These are phyloP conservation scores for Bretschneidera sinensis DNA, from an alignment of 345 rosid species.

Conservation along the genomic window DNA sequence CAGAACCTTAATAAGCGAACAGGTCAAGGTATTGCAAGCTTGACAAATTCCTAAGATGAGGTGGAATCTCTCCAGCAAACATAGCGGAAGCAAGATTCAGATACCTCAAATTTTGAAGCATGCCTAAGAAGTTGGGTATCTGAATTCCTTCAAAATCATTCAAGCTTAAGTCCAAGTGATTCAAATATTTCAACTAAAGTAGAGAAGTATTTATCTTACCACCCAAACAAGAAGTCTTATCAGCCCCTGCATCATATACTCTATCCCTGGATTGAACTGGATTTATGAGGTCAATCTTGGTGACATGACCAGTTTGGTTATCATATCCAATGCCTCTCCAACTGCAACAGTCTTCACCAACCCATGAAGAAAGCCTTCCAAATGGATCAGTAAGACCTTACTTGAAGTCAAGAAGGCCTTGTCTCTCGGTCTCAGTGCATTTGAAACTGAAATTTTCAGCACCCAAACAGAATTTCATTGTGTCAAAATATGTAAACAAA, in stretches of 20 bases:
- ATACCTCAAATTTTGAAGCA: too few relatives aligned
- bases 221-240: constrained; percentile 22
- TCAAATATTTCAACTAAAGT: constrained; percentile 12
- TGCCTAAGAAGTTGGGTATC: too few relatives aligned
- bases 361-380: constrained; percentile 24
- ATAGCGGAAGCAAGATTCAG: constrained; percentile 30
- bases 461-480: too few relatives aligned
- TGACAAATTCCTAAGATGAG: constrained; percentile 24
- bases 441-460: too few relatives aligned
- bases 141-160: too few relatives aligned
- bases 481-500: too few relatives aligned
- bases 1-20: constrained; percentile 16
- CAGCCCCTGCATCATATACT: constrained; percentile 3
- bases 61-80: constrained; percentile 28
- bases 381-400: constrained; percentile 26
- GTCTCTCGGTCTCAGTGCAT: constrained; percentile 21
- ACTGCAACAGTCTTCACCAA: too few relatives aligned
- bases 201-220: constrained; percentile 25
- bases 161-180: too few relatives aligned
- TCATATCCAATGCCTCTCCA: too few relatives aligned
- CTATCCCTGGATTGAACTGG: constrained; percentile 8
- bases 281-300: constrained; percentile 22
- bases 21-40: constrained; percentile 1
- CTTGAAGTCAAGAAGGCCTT: constrained; percentile 26
- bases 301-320: too few relatives aligned